These are phyloP conservation scores for Rhytidhysteron rufulum DNA, from an alignment of 2,329 filamentous ascomycete genomes.

Conservation along the genomic window DNA sequence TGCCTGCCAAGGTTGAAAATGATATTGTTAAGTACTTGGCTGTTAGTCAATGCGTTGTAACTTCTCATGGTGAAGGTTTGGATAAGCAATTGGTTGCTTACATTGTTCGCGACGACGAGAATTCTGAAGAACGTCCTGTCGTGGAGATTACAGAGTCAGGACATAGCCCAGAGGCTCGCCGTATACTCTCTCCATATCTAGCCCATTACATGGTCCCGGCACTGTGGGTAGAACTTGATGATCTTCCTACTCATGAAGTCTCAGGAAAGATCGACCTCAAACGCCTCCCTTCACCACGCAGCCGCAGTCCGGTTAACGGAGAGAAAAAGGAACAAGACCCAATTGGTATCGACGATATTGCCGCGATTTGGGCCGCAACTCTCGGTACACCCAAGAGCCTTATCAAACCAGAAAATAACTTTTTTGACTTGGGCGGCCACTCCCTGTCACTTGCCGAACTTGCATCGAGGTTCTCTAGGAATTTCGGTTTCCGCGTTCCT, in stretches of 20 bases:
- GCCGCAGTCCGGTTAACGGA: constrained; percentile 43
- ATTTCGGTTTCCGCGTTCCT: constrained; percentile 70
- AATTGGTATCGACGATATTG: constrained; percentile 64
- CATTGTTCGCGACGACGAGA: constrained; percentile 64
- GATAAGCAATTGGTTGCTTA: constrained; percentile 75
- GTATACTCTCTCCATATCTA: constrained; percentile 61
- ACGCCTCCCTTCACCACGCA: constrained; percentile 62
- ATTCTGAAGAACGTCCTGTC: constrained; percentile 53
- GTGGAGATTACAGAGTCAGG: constrained; percentile 67
- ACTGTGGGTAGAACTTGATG: constrained; percentile 69
- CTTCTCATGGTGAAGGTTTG: constrained; percentile 71
- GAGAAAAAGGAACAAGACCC: constrained; percentile 56
- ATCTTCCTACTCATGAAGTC: constrained; percentile 70
- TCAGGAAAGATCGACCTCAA: constrained; percentile 77
- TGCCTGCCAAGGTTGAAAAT: constrained; percentile 72
- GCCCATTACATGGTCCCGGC: constrained; percentile 82
- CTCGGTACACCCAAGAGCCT: constrained; percentile 61
- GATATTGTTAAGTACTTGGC: constrained; percentile 67
- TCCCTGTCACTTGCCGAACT: constrained; percentile 74
- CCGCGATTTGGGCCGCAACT: constrained; percentile 67
- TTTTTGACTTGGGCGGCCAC: constrained; percentile 79
- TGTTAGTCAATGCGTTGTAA: constrained; percentile 67
- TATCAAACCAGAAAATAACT: constrained; percentile 68
- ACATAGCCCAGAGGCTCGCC: constrained; percentile 66
- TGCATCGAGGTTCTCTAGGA: constrained; percentile 64